Base-by-base conservation (phyloP, 2,329 filamentous ascomycete genomes). In the Alternaria sp. region DNA sequence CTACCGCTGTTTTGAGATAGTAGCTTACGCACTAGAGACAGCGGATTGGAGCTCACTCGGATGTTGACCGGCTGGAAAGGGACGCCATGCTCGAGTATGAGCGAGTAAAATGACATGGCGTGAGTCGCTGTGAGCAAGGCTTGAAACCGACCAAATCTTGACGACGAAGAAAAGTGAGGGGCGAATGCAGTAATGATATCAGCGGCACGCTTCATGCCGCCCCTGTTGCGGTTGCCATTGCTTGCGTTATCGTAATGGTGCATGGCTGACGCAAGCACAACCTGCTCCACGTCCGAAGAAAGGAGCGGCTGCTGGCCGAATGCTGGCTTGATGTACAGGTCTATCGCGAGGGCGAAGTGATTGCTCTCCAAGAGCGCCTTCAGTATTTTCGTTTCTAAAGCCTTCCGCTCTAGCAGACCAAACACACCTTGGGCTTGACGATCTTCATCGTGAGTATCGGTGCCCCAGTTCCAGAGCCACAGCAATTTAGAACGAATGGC, bases 61-160 rank as follows among this genome's bases (percentile, higher is more conserved):
- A 95, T 85, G 42, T 89, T 87, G 29, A 93, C 89, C 1, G 91
- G 91, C 48, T 87, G 89, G 66, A 95, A 93, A 0, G 90, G 90
- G 55, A 93, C 89, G 45, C 90, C 90, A 67, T 93, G 90, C 63
- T 91, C 92, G 11, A 95, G 82, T 0, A 89, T 90, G 4, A 96
- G 82, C 3, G 90, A 88, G 72, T 94, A 95, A 60, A 89, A 86
- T 21, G 90, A 90, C 46, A 95, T 80, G 2, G 87, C 83, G 75
- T 95, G 90, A 0, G 91, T 93, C 4, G 91, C 90, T 61, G 82
- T 84, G 9, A 94, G 79, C 2, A 96, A 80, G 5, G 89, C 85
- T 50, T 88, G 85, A 3, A 88, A 83, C 21, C 85, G 83, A 51
- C 80, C 81, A 51, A 85, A 83, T 1, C 82, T 80, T 0, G 81